A percentile compares a stretch with the other conserved stretches of the same genome.
Conservation (phyloP, 192 early-diverging fungal genomes). For the Rhizophagus clarus region DNA sequence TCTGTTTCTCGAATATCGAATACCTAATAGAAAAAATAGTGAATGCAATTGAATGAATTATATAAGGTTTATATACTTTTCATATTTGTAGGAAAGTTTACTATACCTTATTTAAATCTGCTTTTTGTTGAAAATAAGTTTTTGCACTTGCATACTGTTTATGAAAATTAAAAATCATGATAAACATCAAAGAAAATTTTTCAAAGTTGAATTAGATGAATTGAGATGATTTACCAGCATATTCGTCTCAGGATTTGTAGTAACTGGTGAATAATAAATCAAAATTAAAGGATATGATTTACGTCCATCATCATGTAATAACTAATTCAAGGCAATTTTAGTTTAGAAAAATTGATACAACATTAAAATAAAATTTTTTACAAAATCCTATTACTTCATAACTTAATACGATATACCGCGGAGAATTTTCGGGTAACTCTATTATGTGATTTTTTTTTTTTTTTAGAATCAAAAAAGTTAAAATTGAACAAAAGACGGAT, state of each 20-base stretch:
- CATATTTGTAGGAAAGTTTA: constrained; percentile 1
- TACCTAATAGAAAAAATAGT: constrained; percentile 42
- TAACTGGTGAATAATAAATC: constrained; percentile 62
- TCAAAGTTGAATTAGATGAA: not conserved
- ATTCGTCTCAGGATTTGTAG: constrained; percentile 46
- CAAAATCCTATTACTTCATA: constrained; percentile 48
- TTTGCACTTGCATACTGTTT: constrained; percentile 69
- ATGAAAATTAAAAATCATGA: constrained; percentile 18
- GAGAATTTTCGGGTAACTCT: constrained; percentile 64
- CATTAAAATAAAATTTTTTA: not conserved
- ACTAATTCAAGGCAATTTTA: constrained; percentile 35
- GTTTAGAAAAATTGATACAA: not conserved
- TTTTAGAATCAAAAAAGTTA: constrained; percentile 7
- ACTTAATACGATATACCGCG: constrained; percentile 64
- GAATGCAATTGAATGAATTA: constrained; percentile 8
- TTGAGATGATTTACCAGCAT: constrained; percentile 39
- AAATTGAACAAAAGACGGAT: not conserved
- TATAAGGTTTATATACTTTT: too few relatives aligned
- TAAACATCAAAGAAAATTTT: constrained; percentile 17
- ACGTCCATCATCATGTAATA: constrained; percentile 64
- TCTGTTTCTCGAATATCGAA: constrained; percentile 74
- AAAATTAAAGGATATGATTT: constrained; percentile 75
- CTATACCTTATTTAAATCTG: constrained; percentile 64
- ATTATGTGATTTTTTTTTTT: not conserved
- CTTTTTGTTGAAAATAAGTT: constrained; percentile 59